A percentile compares a stretch with the other conserved stretches of the same genome.
phyloP scores from a whole-genome alignment of 257 asterid species.

The Rehmannia glutinosa region DNA sequence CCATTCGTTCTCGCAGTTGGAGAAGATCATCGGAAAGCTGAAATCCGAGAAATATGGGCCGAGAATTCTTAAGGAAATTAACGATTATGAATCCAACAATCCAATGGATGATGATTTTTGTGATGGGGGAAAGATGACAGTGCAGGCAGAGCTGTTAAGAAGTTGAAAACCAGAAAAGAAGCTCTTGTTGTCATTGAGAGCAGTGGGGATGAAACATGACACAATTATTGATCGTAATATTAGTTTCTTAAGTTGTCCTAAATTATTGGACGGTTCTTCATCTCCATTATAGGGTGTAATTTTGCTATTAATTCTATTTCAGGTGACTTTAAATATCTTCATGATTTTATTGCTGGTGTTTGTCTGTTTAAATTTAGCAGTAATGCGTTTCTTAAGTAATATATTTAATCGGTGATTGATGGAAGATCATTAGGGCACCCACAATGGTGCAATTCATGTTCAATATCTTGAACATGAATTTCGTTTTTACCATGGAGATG shows the following conservation, averaged over 20 bases:
- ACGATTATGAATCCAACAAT: slow-evolving; percentile 29
- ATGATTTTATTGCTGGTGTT: not conserved
- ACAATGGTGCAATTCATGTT: too few species aligned
- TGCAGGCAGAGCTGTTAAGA: slow-evolving; percentile 39
- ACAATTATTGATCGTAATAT: not conserved
- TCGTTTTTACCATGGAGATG: too few species aligned
- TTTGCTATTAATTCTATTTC: not conserved
- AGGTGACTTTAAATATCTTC: not conserved
- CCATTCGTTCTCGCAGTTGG: slow-evolving; percentile 55
- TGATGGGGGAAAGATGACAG: slow-evolving; percentile 23
- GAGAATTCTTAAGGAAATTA: slow-evolving; percentile 59
- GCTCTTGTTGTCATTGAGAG: slow-evolving; percentile 58
- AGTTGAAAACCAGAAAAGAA: slow-evolving; percentile 41
- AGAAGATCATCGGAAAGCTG: slow-evolving; percentile 80
- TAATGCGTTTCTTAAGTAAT: too few species aligned
- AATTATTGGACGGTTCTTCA: not conserved
- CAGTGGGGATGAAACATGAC: slow-evolving; percentile 73
- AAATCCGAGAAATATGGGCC: slow-evolving; percentile 71
- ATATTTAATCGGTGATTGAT: too few species aligned
- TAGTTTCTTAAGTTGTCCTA: not conserved
- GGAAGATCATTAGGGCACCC: too few species aligned
- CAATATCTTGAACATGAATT: too few species aligned
- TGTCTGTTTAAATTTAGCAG: too few species aligned
- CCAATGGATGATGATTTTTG: slow-evolving; percentile 23
- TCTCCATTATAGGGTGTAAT: too few species aligned